These are phyloP conservation scores for Priceomyces melissophilus DNA, from an alignment of 805 yeast species.

Conservation along the genomic window DNA sequence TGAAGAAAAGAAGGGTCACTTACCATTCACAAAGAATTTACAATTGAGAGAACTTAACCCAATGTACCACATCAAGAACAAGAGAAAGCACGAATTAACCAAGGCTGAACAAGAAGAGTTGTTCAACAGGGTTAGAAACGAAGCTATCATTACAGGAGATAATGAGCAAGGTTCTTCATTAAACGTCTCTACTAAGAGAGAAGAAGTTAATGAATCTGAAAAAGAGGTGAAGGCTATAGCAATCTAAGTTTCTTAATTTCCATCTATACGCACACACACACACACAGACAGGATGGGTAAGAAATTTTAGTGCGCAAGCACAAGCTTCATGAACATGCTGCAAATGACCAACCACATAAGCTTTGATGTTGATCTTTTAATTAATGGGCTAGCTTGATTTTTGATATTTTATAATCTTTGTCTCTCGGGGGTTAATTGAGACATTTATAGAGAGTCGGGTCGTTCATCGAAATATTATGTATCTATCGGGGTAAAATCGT, in stretches of 20 bases:
- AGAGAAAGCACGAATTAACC: conserved; percentile 48
- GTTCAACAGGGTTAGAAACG: conserved; percentile 27
- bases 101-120: conserved; percentile 32
- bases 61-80: conserved; percentile 65
- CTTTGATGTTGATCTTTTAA: not conserved
- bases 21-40: conserved; percentile 59
- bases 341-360: not conserved
- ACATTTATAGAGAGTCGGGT: conserved; percentile 4
- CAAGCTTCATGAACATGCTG: not conserved
- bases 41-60: conserved; percentile 56
- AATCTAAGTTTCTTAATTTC: not conserved
- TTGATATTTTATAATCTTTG: not conserved
- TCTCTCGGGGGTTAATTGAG: conserved; percentile 5
- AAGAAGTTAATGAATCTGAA: conserved; percentile 2
- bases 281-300: not conserved
- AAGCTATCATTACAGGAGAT: conserved; percentile 8
- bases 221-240: conserved; percentile 2
- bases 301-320: not conserved
- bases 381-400: not conserved
- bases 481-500: conserved; percentile 1
- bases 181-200: conserved; percentile 2
- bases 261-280: not conserved
- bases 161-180: conserved; percentile 2
- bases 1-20: conserved; percentile 82
- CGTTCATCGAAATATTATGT: conserved; percentile 3